Conservation (phyloP, 345 rosid genomes). For the Sisymbrium altissimum region DNA sequence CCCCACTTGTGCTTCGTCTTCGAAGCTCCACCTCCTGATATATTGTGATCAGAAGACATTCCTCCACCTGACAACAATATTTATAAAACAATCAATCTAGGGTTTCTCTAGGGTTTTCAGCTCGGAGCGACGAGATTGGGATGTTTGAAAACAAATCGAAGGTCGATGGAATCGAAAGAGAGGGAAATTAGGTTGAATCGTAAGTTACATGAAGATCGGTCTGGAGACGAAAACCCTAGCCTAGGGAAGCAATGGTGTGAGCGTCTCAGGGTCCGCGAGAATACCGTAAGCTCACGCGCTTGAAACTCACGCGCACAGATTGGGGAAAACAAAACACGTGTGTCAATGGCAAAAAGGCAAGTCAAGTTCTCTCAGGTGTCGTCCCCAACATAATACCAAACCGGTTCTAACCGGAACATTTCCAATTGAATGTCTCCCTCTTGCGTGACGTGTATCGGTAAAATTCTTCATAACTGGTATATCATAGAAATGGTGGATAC, state of each 20-base stretch:
- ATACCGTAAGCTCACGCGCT: background rate
- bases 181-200: background rate
- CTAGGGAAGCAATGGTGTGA: conserved; percentile 4
- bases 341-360: background rate
- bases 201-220: conserved; percentile 10
- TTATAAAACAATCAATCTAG: background rate
- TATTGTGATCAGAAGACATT: conserved; percentile 22
- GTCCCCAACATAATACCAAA: background rate
- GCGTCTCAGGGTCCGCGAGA: too few relatives aligned
- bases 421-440: too few relatives aligned
- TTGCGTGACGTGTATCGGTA: too few relatives aligned
- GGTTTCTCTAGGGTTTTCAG: conserved; percentile 7
- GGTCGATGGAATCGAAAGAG: background rate
- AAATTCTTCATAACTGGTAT: too few relatives aligned
- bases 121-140: background rate
- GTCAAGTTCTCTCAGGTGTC: conserved; percentile 2
- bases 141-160: background rate
- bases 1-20: conserved; percentile 26
- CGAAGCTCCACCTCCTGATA: conserved; percentile 27
- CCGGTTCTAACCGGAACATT: background rate
- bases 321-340: background rate
- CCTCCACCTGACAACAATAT: background rate
- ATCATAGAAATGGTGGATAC: too few relatives aligned
- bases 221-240: conserved; percentile 27
- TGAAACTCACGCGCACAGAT: background rate